A percentile compares a stretch with the other conserved stretches of the same genome.
Conservation (phyloP, 352 stramenopile species). For the Phytophthora agathidicida region DNA sequence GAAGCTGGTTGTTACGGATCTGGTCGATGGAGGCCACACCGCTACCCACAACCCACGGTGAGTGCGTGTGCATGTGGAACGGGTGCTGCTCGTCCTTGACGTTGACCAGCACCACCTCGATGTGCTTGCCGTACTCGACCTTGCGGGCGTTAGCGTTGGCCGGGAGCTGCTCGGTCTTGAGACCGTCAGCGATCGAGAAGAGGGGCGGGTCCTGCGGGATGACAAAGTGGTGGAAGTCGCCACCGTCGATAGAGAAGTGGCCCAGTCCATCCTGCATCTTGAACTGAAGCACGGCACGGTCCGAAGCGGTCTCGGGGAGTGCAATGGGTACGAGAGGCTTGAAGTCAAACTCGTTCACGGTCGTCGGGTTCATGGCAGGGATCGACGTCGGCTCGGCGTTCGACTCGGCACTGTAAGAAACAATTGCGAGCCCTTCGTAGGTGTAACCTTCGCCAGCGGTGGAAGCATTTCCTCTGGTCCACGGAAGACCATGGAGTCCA, state of each 20-base stretch:
- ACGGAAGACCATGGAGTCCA: slow-evolving; percentile 29
- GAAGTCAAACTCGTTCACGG: slow-evolving; percentile 29
- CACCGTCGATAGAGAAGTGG: slow-evolving; percentile 32
- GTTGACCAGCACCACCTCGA: slow-evolving; percentile 44
- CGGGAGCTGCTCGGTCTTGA: slow-evolving; percentile 28
- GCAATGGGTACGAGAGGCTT: slow-evolving; percentile 8
- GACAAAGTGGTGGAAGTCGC: slow-evolving; percentile 26
- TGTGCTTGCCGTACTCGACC: slow-evolving; percentile 34
- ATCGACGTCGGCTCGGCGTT: slow-evolving; percentile 13
- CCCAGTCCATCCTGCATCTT: slow-evolving; percentile 22
- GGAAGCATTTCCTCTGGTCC: slow-evolving; percentile 22
- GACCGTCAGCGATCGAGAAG: slow-evolving; percentile 27
- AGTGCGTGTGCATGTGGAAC: slow-evolving; percentile 48
- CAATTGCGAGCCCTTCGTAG: slow-evolving; percentile 29
- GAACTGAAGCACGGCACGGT: slow-evolving; percentile 31
- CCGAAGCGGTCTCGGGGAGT: slow-evolving; percentile 16
- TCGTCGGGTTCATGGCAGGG: slow-evolving; percentile 8
- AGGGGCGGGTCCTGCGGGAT: slow-evolving; percentile 23
- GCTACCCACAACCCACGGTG: slow-evolving; percentile 34
- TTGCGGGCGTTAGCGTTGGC: slow-evolving; percentile 16
- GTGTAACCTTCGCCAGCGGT: slow-evolving; percentile 28
- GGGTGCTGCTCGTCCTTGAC: slow-evolving; percentile 39
- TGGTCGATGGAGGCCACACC: slow-evolving; percentile 29
- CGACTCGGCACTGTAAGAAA: slow-evolving; percentile 12
- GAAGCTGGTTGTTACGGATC: slow-evolving; percentile 22